phyloP scores from a whole-genome alignment of 192 early-diverging fungal genomes.

The Mortierella antarctica region DNA sequence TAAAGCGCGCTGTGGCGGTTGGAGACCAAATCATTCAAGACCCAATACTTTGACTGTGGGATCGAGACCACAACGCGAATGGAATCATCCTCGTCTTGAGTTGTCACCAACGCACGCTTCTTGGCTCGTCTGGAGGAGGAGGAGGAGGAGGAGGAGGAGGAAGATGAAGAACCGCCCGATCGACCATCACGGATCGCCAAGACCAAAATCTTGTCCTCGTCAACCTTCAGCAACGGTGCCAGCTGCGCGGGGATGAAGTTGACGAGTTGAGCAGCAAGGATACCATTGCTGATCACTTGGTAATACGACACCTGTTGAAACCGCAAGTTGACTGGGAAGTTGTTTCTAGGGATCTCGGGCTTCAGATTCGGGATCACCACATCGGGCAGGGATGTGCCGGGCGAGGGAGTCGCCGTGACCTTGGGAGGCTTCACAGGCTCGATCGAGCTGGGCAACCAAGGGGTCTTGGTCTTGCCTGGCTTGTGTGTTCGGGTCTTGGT shows the following conservation, averaged over 20 bases:
- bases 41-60: slow-evolving; percentile 20
- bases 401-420: slow-evolving; percentile 2
- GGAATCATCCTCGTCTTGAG: slow-evolving; percentile 16
- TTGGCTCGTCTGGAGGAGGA: not conserved
- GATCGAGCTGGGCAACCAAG: slow-evolving; percentile 41
- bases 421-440: slow-evolving; percentile 26
- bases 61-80: slow-evolving; percentile 30
- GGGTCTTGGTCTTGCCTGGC: slow-evolving; percentile 12
- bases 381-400: slow-evolving; percentile 36
- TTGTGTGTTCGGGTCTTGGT: not conserved
- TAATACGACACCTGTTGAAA: slow-evolving; percentile 39
- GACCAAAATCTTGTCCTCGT: slow-evolving; percentile 13
- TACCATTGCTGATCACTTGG: slow-evolving; percentile 48
- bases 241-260: slow-evolving; percentile 38
- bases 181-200: slow-evolving; percentile 36
- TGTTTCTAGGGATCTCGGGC: slow-evolving; percentile 21
- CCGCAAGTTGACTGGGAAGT: slow-evolving; percentile 29
- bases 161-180: not conserved
- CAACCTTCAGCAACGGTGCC: slow-evolving; percentile 4
- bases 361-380: slow-evolving; percentile 42
- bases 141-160: not conserved
- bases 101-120: slow-evolving; percentile 27
- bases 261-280: slow-evolving; percentile 44
- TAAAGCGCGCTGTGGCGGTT: slow-evolving; percentile 21
- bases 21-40: slow-evolving; percentile 6